Evolutionary conservation across 352 stramenopile species (phyloP), one percentile per base, ranked within the genome.

Genomic region (Phytophthora megakarya): DNA sequence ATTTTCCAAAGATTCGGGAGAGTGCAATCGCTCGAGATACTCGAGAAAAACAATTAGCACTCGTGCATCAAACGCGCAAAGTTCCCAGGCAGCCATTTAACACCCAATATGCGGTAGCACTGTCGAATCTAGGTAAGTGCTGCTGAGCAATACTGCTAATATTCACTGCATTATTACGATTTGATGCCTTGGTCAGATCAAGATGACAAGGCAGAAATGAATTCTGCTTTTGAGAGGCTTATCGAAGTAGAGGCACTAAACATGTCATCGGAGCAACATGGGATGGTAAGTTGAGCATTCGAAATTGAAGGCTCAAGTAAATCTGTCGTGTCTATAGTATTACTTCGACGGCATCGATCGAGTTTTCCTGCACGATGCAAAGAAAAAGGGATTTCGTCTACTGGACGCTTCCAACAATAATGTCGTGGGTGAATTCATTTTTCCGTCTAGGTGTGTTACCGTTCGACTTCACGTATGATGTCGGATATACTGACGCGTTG

Each of bases 1-100:
- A 85, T 40, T 84, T 86, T 46, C 79, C 79, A 21, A 78, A 74
- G 28, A 86, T 85, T 55, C 64, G 70, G 15, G 79, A 88, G 43
- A 83, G 59, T 21, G 35, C 65, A 12, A 76, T 74, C 3, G 54
- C 73, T 3, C 65, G 79, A 12, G 72, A 88, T 15, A 70, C 65
- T 11, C 68, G 76, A 35, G 79, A 86, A 47, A 76, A 83, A 26
- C 67, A 73, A 25, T 13, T 51, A 18, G 35, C 26, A 21, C 12
- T 46, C 19, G 23, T 7, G 16, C 60, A 57, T n/a, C 39, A 45
- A 39, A 21, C 21, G 5, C 40, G 38, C 23, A 23, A 70, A 46
- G 54, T 52, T n/a, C 5, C 23, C 25, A 50, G 23, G 13, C 23
- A 15, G 32, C 10, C 8, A 18, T 13, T 1, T 13, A 52, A 47